Base-by-base conservation (phyloP, 352 stramenopile genomes). In the Vaucheria bursata region DNA sequence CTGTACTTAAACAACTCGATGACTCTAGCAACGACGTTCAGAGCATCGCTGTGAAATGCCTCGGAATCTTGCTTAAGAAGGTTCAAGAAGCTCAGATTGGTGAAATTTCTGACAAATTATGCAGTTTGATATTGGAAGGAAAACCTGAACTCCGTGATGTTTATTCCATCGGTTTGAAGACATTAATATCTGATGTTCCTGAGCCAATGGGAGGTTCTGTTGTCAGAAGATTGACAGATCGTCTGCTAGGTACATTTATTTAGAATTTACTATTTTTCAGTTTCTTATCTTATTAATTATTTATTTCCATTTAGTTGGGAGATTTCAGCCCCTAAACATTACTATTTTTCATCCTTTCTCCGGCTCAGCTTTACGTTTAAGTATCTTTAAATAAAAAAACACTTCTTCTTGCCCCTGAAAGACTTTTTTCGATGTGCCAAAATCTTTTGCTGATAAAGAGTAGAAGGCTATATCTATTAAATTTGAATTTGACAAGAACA, bases 21-120 rank as follows among this genome's bases (percentile, higher is more conserved):
- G 96, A 99, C 87, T 97, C 94, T 81, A 98, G 93, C 49, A 98
- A 98, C 85, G 95, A 98, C 87, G 95, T 99, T 77, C 95, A 98
- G 88, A 95, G 93, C 33, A 90, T 95, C 49, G 90, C 90, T 0
- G 90, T 95, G 50, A 94, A 94, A 79, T 93, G 89, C 75, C 86
- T 99, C 66, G 91, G 92, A 33, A 95, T 98, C 34, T 81, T 99
- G 29, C 89, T 99, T 29, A 97, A 92, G 18, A 98, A 97, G 79
- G 96, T 84, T 1, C 78, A 84, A 49, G 78, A 84, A 38, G 78
- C 78, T 25, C 78, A 84, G 78, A 74, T 98, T 8, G 88, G 92
- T 12, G 94, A 98, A 79, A 99, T 99, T 86, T 97, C 91, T 74
- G 90, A 96, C 79, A 97, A 97, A 78, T 89, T 99, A 8, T 94